Conservation (phyloP, 1,284 basidiomycete species). For the Coniferiporia sulphurascens region DNA sequence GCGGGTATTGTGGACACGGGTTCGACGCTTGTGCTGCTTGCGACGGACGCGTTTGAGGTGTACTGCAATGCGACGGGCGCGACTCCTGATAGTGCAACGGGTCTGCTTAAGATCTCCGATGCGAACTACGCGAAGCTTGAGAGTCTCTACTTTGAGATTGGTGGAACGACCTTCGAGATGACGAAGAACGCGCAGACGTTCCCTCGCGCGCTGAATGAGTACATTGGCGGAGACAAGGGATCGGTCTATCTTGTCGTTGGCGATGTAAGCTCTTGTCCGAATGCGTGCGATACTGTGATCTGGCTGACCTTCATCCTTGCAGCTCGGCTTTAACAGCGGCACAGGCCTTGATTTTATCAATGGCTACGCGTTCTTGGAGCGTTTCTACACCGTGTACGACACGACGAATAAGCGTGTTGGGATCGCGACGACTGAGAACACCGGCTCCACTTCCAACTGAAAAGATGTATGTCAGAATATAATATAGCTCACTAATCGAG, state of each 20-base stretch:
- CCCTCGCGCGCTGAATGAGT: conserved; percentile 19
- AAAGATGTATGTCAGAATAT: neutral
- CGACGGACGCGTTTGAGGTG: conserved; percentile 18
- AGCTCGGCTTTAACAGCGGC: conserved; percentile 21
- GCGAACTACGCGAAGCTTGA: conserved; percentile 15
- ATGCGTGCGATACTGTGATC: neutral
- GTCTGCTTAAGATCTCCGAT: conserved; percentile 19
- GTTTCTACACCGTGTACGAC: conserved; percentile 32
- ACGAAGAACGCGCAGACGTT: conserved; percentile 21
- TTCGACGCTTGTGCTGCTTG: conserved; percentile 20
- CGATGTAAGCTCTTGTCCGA: conserved; percentile 7
- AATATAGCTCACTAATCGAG: too few species aligned
- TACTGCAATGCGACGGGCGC: conserved; percentile 19
- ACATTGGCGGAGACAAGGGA: conserved; percentile 17
- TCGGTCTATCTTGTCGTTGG: conserved; percentile 20
- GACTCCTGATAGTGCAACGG: conserved; percentile 17
- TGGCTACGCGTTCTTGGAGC: conserved; percentile 30
- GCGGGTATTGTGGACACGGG: conserved; percentile 26
- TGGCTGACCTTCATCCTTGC: conserved; percentile 13
- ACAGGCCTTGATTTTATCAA: conserved; percentile 22
- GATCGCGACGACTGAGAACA: conserved; percentile 51
- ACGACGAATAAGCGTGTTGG: conserved; percentile 39
- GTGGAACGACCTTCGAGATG: conserved; percentile 18
- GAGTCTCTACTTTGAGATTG: conserved; percentile 20
- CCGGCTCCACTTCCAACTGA: conserved; percentile 49